A percentile compares a stretch with the other conserved stretches of the same genome.
Conservation (phyloP, 2,329 filamentous ascomycete genomes). For the Colletotrichum somersetense region DNA sequence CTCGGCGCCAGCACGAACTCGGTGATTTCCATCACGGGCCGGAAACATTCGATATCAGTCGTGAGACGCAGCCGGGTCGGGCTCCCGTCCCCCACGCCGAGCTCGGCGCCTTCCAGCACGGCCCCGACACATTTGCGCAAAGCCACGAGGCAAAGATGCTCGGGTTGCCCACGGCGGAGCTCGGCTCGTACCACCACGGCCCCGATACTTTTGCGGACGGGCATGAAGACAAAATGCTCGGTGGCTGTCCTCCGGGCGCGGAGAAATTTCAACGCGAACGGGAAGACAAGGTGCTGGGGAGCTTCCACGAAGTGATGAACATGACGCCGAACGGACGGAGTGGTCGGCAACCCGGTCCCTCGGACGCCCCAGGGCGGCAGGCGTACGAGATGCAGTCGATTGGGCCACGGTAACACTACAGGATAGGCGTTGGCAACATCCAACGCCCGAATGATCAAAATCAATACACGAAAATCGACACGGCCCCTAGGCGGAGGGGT, state of each 20-base stretch:
- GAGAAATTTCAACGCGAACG: slow-evolving; percentile 30
- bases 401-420: slow-evolving; percentile 11
- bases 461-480: not conserved
- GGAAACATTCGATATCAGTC: slow-evolving; percentile 4
- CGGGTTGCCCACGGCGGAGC: slow-evolving; percentile 32
- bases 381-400: slow-evolving; percentile 34
- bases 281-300: slow-evolving; percentile 37
- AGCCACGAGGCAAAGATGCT: slow-evolving; percentile 36
- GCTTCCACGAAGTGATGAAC: slow-evolving; percentile 32
- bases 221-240: slow-evolving; percentile 38
- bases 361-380: slow-evolving; percentile 18
- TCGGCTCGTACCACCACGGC: slow-evolving; percentile 36
- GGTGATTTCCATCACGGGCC: slow-evolving; percentile 38
- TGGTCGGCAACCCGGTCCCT: slow-evolving; percentile 2
- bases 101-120: slow-evolving; percentile 36
- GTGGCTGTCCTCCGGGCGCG: slow-evolving; percentile 23
- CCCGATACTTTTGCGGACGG: slow-evolving; percentile 36
- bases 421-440: not conserved
- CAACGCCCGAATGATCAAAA: not conserved
- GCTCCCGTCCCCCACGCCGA: slow-evolving; percentile 22
- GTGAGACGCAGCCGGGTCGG: not conserved
- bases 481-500: slow-evolving; percentile 17
- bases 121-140: slow-evolving; percentile 29
- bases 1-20: slow-evolving; percentile 36
- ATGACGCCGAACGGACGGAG: slow-evolving; percentile 12